These are phyloP conservation scores for Fraxinus xanthoxyloides DNA, from an alignment of 305 asterid species.

Conservation along the genomic window DNA sequence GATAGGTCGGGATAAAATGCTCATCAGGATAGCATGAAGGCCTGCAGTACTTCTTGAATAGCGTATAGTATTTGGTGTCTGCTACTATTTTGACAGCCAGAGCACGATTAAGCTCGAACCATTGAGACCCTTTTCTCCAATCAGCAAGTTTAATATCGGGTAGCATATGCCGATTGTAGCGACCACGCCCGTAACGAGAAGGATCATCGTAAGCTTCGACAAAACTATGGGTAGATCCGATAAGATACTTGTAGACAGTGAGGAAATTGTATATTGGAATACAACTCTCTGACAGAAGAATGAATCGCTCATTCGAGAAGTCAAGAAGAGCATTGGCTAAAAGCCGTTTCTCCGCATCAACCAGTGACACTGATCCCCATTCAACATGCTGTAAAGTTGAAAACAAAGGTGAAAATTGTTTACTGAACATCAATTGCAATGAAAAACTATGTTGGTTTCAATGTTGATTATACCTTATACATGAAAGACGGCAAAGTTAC, in stretches of 20 bases:
- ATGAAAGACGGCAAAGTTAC: not conserved
- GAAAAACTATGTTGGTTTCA: not conserved
- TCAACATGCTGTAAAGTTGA: constrained; percentile 34
- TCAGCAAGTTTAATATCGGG: constrained; percentile 64
- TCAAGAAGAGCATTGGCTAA: constrained; percentile 92
- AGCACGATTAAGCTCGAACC: constrained; percentile 88
- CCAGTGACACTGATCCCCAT: constrained; percentile 90
- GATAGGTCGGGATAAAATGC: constrained; percentile 81
- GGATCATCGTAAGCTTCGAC: constrained; percentile 81
- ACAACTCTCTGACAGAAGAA: constrained; percentile 94
- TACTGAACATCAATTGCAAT: not conserved
- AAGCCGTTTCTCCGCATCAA: constrained; percentile 88
- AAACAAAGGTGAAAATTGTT: not conserved
- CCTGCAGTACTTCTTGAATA: constrained; percentile 67
- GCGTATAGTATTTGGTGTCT: constrained; percentile 64
- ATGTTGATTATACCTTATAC: not conserved
- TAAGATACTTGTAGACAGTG: constrained; percentile 70
- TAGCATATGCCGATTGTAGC: constrained; percentile 76
- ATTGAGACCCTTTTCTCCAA: constrained; percentile 97
- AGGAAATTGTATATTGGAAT: constrained; percentile 74
- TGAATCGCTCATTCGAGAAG: constrained; percentile 87
- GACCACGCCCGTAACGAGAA: constrained; percentile 94
- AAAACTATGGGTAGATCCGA: constrained; percentile 61
- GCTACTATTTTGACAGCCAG: constrained; percentile 66
- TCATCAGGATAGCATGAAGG: constrained; percentile 98